These are phyloP conservation scores for Magnaporthiopsis incrustans DNA, from an alignment of 2,329 filamentous ascomycete genomes.

Conservation along the genomic window DNA sequence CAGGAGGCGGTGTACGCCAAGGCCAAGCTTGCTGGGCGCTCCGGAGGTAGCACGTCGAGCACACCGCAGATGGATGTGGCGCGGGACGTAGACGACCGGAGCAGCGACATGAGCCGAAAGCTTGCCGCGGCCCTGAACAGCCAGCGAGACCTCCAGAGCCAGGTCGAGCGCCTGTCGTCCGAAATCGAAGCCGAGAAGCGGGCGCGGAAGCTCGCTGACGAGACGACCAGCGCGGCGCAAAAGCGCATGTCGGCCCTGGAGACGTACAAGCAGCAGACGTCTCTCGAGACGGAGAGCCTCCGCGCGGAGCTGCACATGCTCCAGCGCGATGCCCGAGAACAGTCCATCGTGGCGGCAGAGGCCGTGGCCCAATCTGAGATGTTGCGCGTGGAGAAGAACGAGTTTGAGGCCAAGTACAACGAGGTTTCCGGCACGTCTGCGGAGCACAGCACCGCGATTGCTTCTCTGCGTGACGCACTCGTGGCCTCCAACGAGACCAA, in stretches of 20 bases:
- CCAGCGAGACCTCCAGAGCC: constrained; percentile 74
- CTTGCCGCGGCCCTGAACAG: constrained; percentile 72
- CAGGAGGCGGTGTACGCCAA: constrained; percentile 93
- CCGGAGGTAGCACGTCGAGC: constrained; percentile 53
- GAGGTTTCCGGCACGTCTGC: constrained; percentile 59
- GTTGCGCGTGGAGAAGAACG: constrained; percentile 78
- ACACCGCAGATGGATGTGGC: constrained; percentile 52
- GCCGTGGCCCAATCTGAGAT: constrained; percentile 66
- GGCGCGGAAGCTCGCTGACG: constrained; percentile 77
- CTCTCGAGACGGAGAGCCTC: constrained; percentile 76
- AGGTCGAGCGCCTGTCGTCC: constrained; percentile 57
- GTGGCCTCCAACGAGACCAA: constrained; percentile 72
- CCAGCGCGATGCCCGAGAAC: constrained; percentile 71
- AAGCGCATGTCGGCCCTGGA: constrained; percentile 79
- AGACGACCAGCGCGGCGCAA: constrained; percentile 75
- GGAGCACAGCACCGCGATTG: constrained; percentile 64
- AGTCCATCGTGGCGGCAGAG: constrained; percentile 69
- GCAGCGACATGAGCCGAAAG: constrained; percentile 69
- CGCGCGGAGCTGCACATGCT: constrained; percentile 77
- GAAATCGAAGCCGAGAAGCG: constrained; percentile 77
- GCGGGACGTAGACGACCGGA: constrained; percentile 56
- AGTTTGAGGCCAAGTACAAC: constrained; percentile 61
- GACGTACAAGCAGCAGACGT: constrained; percentile 71
- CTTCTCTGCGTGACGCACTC: constrained; percentile 69
- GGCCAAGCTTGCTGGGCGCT: constrained; percentile 77